Base-by-base conservation (phyloP, 352 stramenopile species). In the Pythium vanterpoolii region DNA sequence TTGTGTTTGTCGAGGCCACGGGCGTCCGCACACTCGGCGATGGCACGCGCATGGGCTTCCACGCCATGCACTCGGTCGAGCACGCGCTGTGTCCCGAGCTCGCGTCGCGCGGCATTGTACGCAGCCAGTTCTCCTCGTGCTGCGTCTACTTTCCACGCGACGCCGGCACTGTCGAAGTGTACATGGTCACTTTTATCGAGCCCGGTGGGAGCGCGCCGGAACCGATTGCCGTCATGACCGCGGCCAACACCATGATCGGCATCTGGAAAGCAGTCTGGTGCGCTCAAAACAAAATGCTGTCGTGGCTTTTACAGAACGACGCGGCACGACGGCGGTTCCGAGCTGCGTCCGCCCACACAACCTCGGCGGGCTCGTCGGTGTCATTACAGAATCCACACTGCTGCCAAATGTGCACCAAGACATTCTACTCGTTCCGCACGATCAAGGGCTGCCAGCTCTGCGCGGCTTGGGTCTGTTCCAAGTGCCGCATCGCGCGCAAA, bases 21-120 rank as follows among this genome's bases (percentile, higher is more conserved):
- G 61, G 62, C 21, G 36, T 65, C 18, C 51, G 53, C 33, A 34
- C 34, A 1, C 19, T 51, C 10, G 21, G 47, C 1, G 73, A 58
- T 44, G 72, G 69, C 36, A 73, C 77, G 33, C 76, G 76, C 40
- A 42, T 80, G 33, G 72, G 69, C 26, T 80, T 76, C 62, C 71
- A 79, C 50, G 34, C 72, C 4, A 61, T 79, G 46, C 73, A 86
- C 47, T 83, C 76, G 40, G 59, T 85, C 8, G 46, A 70, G 21
- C 54, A 71, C 3, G 68, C 68, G 5, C 57, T 64, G 13, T 72
- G 51, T 23, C 48, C 36, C 1, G 46, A 60, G 36, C 56, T 73
- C 38, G 40, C 60, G 28, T 11, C 11, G 14, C 27, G 44, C 18
- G 33, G 19, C n/a, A 64, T 73, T 13, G 39, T 76, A 3, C 75